Percentiles rank a stretch among this genome's conserved stretches.
These are phyloP conservation scores for Wickerhamomyces strasburgensis DNA, from an alignment of 805 yeast genomes.

Conservation along the genomic window DNA sequence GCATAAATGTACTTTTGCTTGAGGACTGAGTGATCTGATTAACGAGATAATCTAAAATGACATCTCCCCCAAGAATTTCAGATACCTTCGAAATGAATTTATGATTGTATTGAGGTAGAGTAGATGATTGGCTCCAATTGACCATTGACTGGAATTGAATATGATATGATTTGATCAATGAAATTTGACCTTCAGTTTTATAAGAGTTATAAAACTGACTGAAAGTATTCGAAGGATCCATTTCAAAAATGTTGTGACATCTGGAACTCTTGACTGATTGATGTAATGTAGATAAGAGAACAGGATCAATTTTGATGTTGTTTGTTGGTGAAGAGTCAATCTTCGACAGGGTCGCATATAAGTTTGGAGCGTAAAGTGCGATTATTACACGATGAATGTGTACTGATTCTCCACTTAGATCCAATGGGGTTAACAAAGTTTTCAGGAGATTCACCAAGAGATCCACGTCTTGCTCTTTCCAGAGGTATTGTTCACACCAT, in stretches of 20 bases:
- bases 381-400: constrained; percentile 39
- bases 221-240: constrained; percentile 8
- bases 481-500: constrained; percentile 42
- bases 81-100: constrained; percentile 11
- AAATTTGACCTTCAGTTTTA: constrained; percentile 5
- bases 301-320: constrained; percentile 15
- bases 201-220: background rate
- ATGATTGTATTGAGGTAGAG: constrained; percentile 16
- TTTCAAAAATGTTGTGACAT: constrained; percentile 9
- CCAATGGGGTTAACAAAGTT: constrained; percentile 36
- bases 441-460: constrained; percentile 35
- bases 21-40: constrained; percentile 13
- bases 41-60: constrained; percentile 18
- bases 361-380: constrained; percentile 16
- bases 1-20: constrained; percentile 10
- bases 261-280: constrained; percentile 2
- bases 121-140: constrained; percentile 22
- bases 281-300: constrained; percentile 14
- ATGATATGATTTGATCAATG: constrained; percentile 16
- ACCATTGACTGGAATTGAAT: constrained; percentile 16
- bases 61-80: constrained; percentile 16
- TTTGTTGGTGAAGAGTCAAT: constrained; percentile 8
- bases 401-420: constrained; percentile 41
- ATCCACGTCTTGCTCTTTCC: constrained; percentile 28
- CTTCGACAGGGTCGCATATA: constrained; percentile 12